Percentiles rank a stretch among this genome's conserved stretches.
phyloP scores from a whole-genome alignment of 805 yeast species.

The Teunomyces lycoperdinae region DNA sequence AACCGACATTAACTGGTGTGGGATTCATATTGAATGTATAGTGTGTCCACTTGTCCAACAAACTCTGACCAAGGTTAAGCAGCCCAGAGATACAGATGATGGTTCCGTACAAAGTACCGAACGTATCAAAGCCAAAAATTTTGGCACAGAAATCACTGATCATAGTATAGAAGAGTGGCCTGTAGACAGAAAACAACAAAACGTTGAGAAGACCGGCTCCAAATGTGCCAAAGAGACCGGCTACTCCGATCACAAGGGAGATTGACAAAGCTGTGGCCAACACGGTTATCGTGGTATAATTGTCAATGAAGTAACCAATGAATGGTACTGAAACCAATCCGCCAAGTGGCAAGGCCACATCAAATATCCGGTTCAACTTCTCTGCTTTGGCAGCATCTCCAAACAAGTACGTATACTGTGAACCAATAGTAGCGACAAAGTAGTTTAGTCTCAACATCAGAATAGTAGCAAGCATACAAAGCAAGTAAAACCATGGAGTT shows the following conservation, averaged over 20 bases:
- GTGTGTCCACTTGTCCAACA: conserved; percentile 49
- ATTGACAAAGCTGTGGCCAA: conserved; percentile 37
- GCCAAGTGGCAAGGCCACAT: conserved; percentile 54
- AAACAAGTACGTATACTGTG: conserved; percentile 51
- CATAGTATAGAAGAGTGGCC: conserved; percentile 60
- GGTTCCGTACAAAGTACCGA: conserved; percentile 59
- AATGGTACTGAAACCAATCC: conserved; percentile 55
- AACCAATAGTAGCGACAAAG: conserved; percentile 55
- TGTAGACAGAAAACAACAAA: conserved; percentile 47
- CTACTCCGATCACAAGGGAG: conserved; percentile 45
- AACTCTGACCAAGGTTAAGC: conserved; percentile 46
- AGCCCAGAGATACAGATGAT: conserved; percentile 53
- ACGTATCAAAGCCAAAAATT: conserved; percentile 60
- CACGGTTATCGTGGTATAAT: conserved; percentile 46
- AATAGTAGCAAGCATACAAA: conserved; percentile 50
- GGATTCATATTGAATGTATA: conserved; percentile 54
- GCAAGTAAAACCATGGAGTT: conserved; percentile 51
- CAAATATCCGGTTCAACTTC: conserved; percentile 46
- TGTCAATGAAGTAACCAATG: conserved; percentile 50
- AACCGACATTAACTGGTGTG: conserved; percentile 43
- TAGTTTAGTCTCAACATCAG: conserved; percentile 58
- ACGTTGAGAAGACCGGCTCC: conserved; percentile 45
- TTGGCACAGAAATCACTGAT: conserved; percentile 59
- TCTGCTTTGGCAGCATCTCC: conserved; percentile 37
- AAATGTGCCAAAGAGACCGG: conserved; percentile 45